Percentiles rank a stretch among this genome's conserved stretches.
phyloP scores from a whole-genome alignment of 179 eudicot genomes.

The Beta macrorhiza region DNA sequence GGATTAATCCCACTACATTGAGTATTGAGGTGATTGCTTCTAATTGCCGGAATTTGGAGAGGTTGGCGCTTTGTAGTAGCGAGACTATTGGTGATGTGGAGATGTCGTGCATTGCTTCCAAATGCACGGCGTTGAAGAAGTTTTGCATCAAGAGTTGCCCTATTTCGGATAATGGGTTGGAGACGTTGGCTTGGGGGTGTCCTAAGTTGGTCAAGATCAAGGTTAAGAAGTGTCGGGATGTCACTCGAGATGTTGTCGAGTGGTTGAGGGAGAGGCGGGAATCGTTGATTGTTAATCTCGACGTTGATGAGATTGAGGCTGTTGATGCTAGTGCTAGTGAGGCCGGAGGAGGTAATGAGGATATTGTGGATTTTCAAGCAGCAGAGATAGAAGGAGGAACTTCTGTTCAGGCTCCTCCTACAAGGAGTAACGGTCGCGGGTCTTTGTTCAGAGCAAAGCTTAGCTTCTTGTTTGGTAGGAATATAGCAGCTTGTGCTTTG shows the following conservation, averaged over 20 bases:
- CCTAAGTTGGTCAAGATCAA: conserved; percentile 82
- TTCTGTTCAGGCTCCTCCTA: conserved; percentile 19
- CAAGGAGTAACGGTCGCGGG: conserved; percentile 29
- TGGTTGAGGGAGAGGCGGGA: conserved; percentile 40
- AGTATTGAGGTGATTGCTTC: conserved; percentile 63
- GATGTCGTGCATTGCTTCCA: conserved; percentile 63
- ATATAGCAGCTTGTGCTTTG: conserved; percentile 36
- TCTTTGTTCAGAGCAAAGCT: conserved; percentile 36
- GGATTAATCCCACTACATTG: conserved; percentile 57
- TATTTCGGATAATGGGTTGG: conserved; percentile 66
- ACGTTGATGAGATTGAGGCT: conserved; percentile 39
- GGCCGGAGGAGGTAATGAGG: conserved; percentile 43
- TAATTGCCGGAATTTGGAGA: conserved; percentile 60
- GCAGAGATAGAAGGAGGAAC: conserved; percentile 15
- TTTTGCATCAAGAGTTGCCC: conserved; percentile 81
- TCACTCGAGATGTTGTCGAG: conserved; percentile 61
- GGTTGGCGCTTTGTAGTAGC: conserved; percentile 81
- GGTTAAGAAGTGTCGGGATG: conserved; percentile 79
- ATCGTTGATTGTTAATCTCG: conserved; percentile 40
- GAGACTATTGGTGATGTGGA: conserved; percentile 79
- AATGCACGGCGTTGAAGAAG: conserved; percentile 72
- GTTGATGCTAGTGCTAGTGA: conserved; percentile 52
- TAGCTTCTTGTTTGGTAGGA: conserved; percentile 37
- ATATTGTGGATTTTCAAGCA: conserved; percentile 25
- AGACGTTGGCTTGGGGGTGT: conserved; percentile 74